Base-by-base conservation (phyloP, 257 asterid genomes). In the Schizonepeta tenuifolia region DNA sequence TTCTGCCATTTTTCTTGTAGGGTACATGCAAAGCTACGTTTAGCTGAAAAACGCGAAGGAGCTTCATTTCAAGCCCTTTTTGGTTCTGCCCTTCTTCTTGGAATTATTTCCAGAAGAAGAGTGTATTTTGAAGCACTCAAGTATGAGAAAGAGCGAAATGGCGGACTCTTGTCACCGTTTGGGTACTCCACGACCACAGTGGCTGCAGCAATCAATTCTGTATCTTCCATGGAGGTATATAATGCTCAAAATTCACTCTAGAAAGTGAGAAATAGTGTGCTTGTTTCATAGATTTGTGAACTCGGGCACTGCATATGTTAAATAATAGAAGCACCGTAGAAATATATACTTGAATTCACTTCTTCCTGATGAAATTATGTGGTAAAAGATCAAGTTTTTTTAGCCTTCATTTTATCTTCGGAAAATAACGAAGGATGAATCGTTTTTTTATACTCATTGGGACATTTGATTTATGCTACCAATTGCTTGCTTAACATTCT, bases 101-200 rank as follows among this genome's bases (percentile, higher is more conserved):
- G 98, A 59, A 86, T 90, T 50, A 76, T 92, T 72, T 92, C 98
- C 70, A 86, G 93, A 64, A 81, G 92, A 78, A 86, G 91, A 80
- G 98, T 90, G 62, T 79, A 87, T 77, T 66, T 73, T 77, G 97
- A 93, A 84, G 91, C 98, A 67, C 76, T 90, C 71, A 87, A 85
- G 43, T 93, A 93, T 58, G 97, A 93, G 84, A 90, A 84, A 84
- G 97, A 90, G 81, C 80, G 92, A 79, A 93, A 84, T 75, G 97
- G 89, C 53, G 97, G 97, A 28, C 85, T 85, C 84, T 69, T 89
- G 79, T 89, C 95, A n/a, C 96, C 95, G 53, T 90, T 93, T 84
- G 98, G 98, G 65, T 93, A 85, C 77, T 93, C 97, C 13, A 80
- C 87, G 28, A 31, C 77, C 68, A 86, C 91, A 12, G 88, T 83